phyloP scores from a whole-genome alignment of 2,329 filamentous ascomycete species.

The Dactylella cylindrospora region DNA sequence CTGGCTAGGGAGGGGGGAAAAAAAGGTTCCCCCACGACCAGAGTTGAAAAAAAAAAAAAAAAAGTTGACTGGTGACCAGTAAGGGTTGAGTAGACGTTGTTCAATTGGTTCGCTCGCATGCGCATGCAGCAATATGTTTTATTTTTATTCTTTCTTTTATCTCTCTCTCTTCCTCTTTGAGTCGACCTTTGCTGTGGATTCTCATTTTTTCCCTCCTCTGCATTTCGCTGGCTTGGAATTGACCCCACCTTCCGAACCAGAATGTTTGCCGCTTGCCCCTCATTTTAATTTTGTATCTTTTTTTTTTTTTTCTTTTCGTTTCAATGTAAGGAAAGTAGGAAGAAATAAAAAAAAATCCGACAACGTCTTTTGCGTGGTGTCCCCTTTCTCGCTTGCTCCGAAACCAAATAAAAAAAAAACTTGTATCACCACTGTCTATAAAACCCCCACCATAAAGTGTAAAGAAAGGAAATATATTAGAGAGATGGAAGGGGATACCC shows the following conservation, averaged over 20 bases:
- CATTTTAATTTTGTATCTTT: constrained; percentile 42
- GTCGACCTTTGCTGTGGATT: constrained; percentile 37
- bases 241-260: constrained; percentile 45
- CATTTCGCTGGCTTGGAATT: background rate
- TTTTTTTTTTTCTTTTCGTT: constrained; percentile 26
- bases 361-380: constrained; percentile 36
- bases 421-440: constrained; percentile 35
- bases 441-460: constrained; percentile 28
- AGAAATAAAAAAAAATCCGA: constrained; percentile 43
- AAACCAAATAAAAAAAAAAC: constrained; percentile 5
- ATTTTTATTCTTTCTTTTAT: constrained; percentile 26
- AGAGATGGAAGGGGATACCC: constrained; percentile 35
- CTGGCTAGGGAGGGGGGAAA: no score
- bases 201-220: constrained; percentile 29
- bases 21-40: constrained; percentile 24
- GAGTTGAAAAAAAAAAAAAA: constrained; percentile 40
- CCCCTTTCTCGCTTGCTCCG: constrained; percentile 6
- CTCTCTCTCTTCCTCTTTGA: constrained; percentile 22
- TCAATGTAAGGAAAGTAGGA: constrained; percentile 45
- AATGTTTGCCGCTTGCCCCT: constrained; percentile 45
- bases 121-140: constrained; percentile 37
- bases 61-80: constrained; percentile 1
- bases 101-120: constrained; percentile 43
- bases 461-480: constrained; percentile 22
- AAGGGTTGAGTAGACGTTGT: constrained; percentile 36